These are phyloP conservation scores for Gnetum montanum DNA, from an alignment of 75 land plant genomes.

Conservation along the genomic window DNA sequence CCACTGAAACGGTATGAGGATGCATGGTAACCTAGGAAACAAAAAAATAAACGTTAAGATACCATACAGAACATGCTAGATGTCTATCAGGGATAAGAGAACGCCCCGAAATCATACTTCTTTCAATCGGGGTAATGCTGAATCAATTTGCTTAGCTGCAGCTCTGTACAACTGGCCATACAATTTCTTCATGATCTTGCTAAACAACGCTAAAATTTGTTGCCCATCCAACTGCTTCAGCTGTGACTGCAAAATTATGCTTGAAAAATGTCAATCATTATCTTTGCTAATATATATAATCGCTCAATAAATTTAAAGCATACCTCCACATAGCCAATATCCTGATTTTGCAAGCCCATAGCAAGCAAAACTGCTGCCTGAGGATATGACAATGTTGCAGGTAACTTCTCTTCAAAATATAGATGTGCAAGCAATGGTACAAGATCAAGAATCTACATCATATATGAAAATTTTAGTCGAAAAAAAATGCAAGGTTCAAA, in stretches of 20 bases:
- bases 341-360: conserved; percentile 68
- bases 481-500: not conserved
- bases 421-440: conserved; percentile 47
- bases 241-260: conserved; percentile 30
- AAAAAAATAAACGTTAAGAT: too few relatives aligned
- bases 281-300: not conserved
- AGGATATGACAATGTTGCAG: conserved; percentile 51
- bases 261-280: not conserved
- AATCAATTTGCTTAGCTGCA: conserved; percentile 51
- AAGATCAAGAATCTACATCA: conserved; percentile 61
- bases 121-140: conserved; percentile 56
- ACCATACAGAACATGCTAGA: too few relatives aligned
- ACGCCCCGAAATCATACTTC: conserved; percentile 53
- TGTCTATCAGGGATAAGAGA: too few relatives aligned
- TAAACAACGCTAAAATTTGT: conserved; percentile 67
- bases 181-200: conserved; percentile 61
- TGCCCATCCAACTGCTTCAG: conserved; percentile 52
- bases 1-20: conserved; percentile 56
- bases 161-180: conserved; percentile 54
- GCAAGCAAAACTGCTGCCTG: conserved; percentile 83
- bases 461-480: not conserved
- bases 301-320: not conserved
- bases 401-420: conserved; percentile 71
- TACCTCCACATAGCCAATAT: conserved; percentile 64
- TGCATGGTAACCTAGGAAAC: conserved; percentile 48